Percentiles rank a stretch among this genome's conserved stretches.
Conservation (phyloP, 1,139 yeast species). For the Debaryomyces singareniensis region DNA sequence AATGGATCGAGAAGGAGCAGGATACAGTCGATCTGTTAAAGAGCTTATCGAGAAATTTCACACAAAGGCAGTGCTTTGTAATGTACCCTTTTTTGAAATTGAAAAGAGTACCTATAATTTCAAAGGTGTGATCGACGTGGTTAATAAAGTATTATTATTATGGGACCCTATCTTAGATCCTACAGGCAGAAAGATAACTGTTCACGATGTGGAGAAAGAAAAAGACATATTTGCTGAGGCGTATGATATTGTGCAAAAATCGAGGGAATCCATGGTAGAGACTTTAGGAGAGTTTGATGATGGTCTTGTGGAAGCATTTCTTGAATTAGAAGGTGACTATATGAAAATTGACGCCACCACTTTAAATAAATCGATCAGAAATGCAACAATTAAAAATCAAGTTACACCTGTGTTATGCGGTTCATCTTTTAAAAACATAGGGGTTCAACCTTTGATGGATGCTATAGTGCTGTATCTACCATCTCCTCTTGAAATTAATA, state of each 20-base stretch:
- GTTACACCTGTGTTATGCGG: slow-evolving; percentile 88
- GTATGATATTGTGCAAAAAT: slow-evolving; percentile 43
- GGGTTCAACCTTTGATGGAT: slow-evolving; percentile 91
- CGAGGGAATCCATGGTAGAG: slow-evolving; percentile 76
- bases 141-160: slow-evolving; percentile 55
- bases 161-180: slow-evolving; percentile 49
- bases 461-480: slow-evolving; percentile 76
- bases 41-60: slow-evolving; percentile 77
- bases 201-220: slow-evolving; percentile 31
- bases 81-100: slow-evolving; percentile 65
- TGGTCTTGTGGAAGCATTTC: slow-evolving; percentile 62
- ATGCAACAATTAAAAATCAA: slow-evolving; percentile 50
- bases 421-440: slow-evolving; percentile 85
- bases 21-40: slow-evolving; percentile 81
- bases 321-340: slow-evolving; percentile 67
- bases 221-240: slow-evolving; percentile 25
- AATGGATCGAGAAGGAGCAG: slow-evolving; percentile 97
- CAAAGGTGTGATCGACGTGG: slow-evolving; percentile 77
- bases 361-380: slow-evolving; percentile 54
- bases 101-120: slow-evolving; percentile 37
- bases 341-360: slow-evolving; percentile 49
- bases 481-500: slow-evolving; percentile 59
- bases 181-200: slow-evolving; percentile 53
- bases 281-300: slow-evolving; percentile 82
- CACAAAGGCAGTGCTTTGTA: slow-evolving; percentile 68